Evolutionary conservation across 2,329 filamentous ascomycete genomes (phyloP).

Genomic region (Talaromyces amestolkiae): DNA sequence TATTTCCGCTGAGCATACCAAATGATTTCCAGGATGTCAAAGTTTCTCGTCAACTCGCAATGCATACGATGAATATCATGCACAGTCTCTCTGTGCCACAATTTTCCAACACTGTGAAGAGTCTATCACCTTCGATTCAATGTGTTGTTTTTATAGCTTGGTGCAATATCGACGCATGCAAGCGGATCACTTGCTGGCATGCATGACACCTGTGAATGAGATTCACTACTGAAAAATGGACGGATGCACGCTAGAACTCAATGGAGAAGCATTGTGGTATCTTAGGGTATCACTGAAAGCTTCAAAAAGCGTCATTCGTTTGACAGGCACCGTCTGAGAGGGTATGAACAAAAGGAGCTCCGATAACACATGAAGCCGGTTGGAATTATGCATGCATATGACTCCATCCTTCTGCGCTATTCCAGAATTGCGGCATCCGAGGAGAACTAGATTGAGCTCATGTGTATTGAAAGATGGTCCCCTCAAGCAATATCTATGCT

Average conservation of each 20-base stretch:
- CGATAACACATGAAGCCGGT: neutral
- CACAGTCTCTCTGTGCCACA: neutral
- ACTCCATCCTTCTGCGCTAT: neutral
- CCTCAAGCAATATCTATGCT: neutral
- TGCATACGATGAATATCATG: neutral
- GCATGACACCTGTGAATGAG: neutral
- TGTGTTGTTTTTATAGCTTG: neutral
- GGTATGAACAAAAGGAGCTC: neutral
- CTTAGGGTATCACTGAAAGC: neutral
- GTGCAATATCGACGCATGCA: neutral
- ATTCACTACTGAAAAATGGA: neutral
- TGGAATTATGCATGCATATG: neutral
- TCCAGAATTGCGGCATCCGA: neutral
- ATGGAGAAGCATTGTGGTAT: neutral
- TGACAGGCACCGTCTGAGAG: neutral
- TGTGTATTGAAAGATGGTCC: neutral
- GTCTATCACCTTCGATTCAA: neutral
- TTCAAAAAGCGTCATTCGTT: neutral
- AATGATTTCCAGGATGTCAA: neutral
- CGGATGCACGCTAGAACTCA: neutral
- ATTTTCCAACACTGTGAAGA: neutral
- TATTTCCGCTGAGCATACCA: neutral
- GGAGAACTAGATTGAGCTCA: neutral
- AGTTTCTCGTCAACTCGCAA: neutral
- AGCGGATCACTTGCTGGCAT: neutral